Evolutionary conservation across 2,329 filamentous ascomycete genomes (phyloP), one percentile per base, ranked within the genome.

Genomic region (Alternaria arbusti): DNA sequence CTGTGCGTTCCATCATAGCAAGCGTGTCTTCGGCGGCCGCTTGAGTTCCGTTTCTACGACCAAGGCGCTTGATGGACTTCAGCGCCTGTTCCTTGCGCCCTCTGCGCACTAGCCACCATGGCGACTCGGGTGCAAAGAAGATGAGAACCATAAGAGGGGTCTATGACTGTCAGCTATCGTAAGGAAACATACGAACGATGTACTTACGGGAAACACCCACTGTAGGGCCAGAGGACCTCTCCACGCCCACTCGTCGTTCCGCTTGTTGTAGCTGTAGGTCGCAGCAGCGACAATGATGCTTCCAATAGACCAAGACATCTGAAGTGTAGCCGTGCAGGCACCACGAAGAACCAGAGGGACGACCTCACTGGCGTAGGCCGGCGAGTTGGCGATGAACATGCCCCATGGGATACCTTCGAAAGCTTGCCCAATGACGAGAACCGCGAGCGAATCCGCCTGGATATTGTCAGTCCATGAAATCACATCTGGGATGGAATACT

Each of bases 241-340:
- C 67, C 67, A 74, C 4, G 70, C 66, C 71, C 71, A 74, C 44
- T 74, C 61, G 23, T 73, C 70, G 6, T 30, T 57, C 20, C 68
- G 69, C 13, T 66, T 63, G 54, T 87, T 81, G 80, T 87, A 88
- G 49, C 77, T 74, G 74, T 86, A 88, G 57, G 84, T 86, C 61
- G 86, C 83, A 54, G 76, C 87, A 40, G 84, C 86, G 36, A 89
- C 87, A 57, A 89, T 87, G 75, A 89, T 89, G 32, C 78, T 74
- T 23, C 87, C 87, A 70, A 89, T 86, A 17, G 87, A 85, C 87
- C 87, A 89, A 78, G 86, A 87, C 86, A 89, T 88, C 75, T 89
- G 87, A 69, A 89, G 71, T 82, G 86, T 89, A 73, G 87, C 85
- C 4, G 87, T 89, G 3, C 83, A 84, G 11, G 86, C 84, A 57